Conservation (phyloP, 2,329 filamentous ascomycete genomes). For the Penicillium sp. region DNA sequence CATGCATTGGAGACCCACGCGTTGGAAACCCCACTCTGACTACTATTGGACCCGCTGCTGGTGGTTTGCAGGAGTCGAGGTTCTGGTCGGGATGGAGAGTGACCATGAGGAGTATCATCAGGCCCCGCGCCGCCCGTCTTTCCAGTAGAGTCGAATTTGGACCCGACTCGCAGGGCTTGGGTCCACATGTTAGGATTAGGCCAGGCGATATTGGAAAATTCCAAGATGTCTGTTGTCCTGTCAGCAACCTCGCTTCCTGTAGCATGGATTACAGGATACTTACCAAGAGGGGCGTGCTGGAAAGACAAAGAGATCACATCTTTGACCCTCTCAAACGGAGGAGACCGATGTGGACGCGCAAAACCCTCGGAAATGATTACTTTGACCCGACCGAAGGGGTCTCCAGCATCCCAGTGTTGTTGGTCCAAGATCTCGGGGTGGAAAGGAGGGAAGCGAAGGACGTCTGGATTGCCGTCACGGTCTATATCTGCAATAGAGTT, state of each 20-base stretch:
- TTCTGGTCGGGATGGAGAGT: slow-evolving; percentile 56
- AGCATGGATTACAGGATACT: slow-evolving; percentile 23
- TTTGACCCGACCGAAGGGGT: slow-evolving; percentile 72
- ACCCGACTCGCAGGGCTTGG: slow-evolving; percentile 42
- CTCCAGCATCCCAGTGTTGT: slow-evolving; percentile 68
- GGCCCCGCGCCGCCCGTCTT: slow-evolving; percentile 44
- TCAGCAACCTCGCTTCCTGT: slow-evolving; percentile 8
- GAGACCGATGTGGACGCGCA: slow-evolving; percentile 46
- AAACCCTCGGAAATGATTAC: slow-evolving; percentile 74
- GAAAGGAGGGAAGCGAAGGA: slow-evolving; percentile 72
- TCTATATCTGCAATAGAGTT: slow-evolving; percentile 39
- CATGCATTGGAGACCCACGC: slow-evolving; percentile 30
- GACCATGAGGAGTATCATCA: slow-evolving; percentile 57
- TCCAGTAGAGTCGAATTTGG: slow-evolving; percentile 32
- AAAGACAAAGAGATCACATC: slow-evolving; percentile 79
- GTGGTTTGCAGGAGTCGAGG: slow-evolving; percentile 16
- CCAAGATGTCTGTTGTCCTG: slow-evolving; percentile 62
- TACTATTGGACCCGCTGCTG: background rate
- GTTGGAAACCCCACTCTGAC: slow-evolving; percentile 12
- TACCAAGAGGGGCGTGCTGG: slow-evolving; percentile 78
- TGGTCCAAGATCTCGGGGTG: slow-evolving; percentile 68
- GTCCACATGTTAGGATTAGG: slow-evolving; percentile 72
- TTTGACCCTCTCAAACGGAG: slow-evolving; percentile 65
- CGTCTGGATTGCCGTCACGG: slow-evolving; percentile 58
- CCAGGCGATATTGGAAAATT: slow-evolving; percentile 74